These are phyloP conservation scores for Fimicolochytrium jonesii DNA, from an alignment of 192 early-diverging fungal genomes.

Conservation along the genomic window DNA sequence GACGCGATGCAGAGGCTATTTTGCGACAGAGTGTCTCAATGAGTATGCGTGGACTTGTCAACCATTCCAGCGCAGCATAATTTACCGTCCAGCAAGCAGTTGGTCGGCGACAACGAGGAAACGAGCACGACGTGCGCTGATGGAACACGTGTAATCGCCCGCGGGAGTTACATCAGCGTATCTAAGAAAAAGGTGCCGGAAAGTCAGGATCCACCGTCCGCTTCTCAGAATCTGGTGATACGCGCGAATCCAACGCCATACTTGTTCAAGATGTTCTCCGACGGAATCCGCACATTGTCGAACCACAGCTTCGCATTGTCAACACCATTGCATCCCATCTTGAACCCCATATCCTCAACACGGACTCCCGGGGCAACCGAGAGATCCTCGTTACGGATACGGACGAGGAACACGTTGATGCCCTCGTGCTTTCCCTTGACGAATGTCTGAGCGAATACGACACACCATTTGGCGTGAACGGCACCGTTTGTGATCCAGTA, in stretches of 20 bases:
- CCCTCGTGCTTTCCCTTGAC: constrained; percentile 69
- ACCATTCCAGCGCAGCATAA: background rate
- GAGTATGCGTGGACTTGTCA: background rate
- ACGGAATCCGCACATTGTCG: constrained; percentile 53
- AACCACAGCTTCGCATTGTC: constrained; percentile 71
- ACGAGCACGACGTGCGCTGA: constrained; percentile 57
- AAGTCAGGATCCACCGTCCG: background rate
- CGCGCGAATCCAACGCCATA: background rate
- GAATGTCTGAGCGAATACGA: constrained; percentile 75
- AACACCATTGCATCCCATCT: constrained; percentile 67
- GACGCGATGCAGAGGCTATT: constrained; percentile 58
- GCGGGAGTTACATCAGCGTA: constrained; percentile 50
- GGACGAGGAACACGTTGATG: constrained; percentile 67
- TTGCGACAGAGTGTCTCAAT: background rate
- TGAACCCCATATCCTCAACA: constrained; percentile 71
- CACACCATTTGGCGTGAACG: constrained; percentile 65
- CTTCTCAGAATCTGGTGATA: constrained; percentile 34
- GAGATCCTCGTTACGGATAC: constrained; percentile 69
- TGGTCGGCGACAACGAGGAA: constrained; percentile 79
- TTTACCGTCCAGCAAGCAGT: constrained; percentile 58
- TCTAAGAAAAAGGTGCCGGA: background rate
- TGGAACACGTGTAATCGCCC: constrained; percentile 54
- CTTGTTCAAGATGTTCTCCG: constrained; percentile 67
- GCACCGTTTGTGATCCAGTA: constrained; percentile 81
- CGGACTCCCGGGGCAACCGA: constrained; percentile 59